Evolutionary conservation across 305 asterid genomes (phyloP).

Genomic region (Petunia hybrid): DNA sequence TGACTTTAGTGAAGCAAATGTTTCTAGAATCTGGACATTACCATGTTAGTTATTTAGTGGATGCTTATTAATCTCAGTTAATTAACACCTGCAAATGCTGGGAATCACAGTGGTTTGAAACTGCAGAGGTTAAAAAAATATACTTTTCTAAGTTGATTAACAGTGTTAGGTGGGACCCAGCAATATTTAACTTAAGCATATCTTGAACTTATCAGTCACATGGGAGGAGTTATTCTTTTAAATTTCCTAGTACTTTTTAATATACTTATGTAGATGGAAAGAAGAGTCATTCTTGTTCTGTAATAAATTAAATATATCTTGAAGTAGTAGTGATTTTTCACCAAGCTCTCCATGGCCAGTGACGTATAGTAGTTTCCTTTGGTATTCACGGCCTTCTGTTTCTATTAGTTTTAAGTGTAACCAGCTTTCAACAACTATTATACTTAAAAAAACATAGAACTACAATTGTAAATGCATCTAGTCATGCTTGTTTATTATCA

Average conservation of each 20-base stretch:
- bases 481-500: not conserved
- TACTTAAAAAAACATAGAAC: not conserved
- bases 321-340: conserved; percentile 42
- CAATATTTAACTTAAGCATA: conserved; percentile 2
- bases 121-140: not conserved
- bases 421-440: not conserved
- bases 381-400: conserved; percentile 32
- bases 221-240: conserved; percentile 26
- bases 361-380: conserved; percentile 13
- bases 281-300: not conserved
- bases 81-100: not conserved
- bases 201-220: conserved; percentile 13
- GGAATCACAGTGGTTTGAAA: conserved; percentile 22
- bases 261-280: not conserved
- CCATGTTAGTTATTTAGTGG: conserved; percentile 4
- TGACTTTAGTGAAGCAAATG: conserved; percentile 24
- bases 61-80: not conserved
- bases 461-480: not conserved
- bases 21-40: conserved; percentile 25
- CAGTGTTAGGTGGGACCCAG: conserved; percentile 10
- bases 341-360: not conserved
- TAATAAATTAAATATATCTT: not conserved
- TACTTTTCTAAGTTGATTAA: not conserved
- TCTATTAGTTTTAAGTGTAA: not conserved
- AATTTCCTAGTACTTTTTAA: not conserved